These are phyloP conservation scores for Asterionellopsis glacialis DNA, from an alignment of 108 stramenopile species.

Conservation along the genomic window DNA sequence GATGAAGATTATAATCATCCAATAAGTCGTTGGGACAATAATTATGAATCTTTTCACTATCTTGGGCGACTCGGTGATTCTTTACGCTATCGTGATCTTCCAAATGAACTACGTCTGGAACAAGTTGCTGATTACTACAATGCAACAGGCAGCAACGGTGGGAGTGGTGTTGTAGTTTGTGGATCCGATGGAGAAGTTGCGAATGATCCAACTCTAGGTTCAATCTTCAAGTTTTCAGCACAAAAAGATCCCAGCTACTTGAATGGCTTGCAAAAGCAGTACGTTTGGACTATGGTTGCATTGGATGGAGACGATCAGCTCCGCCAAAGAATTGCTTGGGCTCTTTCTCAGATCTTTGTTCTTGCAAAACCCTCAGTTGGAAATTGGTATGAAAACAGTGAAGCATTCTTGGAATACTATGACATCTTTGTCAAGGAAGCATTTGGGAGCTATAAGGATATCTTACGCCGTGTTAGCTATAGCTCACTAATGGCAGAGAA, in stretches of 20 bases:
- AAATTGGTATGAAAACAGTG: slow-evolving; percentile 6
- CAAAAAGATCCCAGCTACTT: neutral
- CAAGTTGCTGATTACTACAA: neutral
- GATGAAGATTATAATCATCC: too few relatives aligned
- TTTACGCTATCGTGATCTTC: slow-evolving; percentile 9
- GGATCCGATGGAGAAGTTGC: neutral
- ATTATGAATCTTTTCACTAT: slow-evolving; percentile 4
- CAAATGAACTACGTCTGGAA: slow-evolving; percentile 7
- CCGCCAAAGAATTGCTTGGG: slow-evolving; percentile 71
- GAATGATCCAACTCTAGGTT: neutral
- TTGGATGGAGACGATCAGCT: slow-evolving; percentile 65
- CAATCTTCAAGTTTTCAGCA: neutral
- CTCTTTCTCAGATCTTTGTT: slow-evolving; percentile 61
- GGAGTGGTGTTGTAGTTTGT: neutral
- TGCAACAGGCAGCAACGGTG: neutral
- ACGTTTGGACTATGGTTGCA: slow-evolving; percentile 49
- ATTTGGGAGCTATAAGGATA: slow-evolving; percentile 72
- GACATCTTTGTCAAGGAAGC: slow-evolving; percentile 75
- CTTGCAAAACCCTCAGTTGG: slow-evolving; percentile 7
- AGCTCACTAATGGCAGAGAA: slow-evolving; percentile 64
- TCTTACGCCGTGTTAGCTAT: slow-evolving; percentile 63
- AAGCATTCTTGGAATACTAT: slow-evolving; percentile 35
- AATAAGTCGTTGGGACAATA: slow-evolving; percentile 8
- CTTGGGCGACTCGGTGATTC: slow-evolving; percentile 23
- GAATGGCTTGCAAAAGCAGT: slow-evolving; percentile 24